These are phyloP conservation scores for Cucurbitaria berberidis DNA, from an alignment of 2,329 filamentous ascomycete species.

Conservation along the genomic window DNA sequence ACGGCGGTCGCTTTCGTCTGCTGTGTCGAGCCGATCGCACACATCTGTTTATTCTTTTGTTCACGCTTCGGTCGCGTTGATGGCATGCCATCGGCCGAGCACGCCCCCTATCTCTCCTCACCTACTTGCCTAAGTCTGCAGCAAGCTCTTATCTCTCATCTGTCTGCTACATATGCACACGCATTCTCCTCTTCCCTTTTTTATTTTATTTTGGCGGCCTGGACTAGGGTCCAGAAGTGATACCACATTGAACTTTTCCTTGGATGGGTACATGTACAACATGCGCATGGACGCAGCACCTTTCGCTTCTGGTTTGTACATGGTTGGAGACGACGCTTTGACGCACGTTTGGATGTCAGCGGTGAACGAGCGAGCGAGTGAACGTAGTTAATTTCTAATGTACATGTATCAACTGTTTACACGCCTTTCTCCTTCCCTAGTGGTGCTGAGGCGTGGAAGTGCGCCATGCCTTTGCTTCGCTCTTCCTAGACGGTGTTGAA, in stretches of 20 bases:
- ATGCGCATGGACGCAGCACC: neutral
- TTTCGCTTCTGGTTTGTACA: neutral
- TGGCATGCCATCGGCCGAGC: neutral
- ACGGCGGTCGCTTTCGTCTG: neutral
- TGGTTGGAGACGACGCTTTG: neutral
- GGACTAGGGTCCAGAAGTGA: neutral
- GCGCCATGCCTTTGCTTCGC: too few relatives aligned
- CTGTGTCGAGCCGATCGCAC: neutral
- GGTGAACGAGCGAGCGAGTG: neutral
- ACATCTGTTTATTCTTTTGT: neutral
- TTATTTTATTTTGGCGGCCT: neutral
- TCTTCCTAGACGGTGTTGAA: too few relatives aligned
- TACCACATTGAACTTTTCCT: neutral
- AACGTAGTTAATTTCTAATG: neutral
- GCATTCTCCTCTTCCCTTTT: neutral
- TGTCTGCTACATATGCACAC: neutral
- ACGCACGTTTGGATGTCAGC: neutral
- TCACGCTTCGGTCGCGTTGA: neutral
- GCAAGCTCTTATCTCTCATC: neutral
- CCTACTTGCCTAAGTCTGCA: neutral
- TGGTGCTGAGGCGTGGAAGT: too few relatives aligned
- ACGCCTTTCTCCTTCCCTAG: too few relatives aligned
- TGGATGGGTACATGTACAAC: neutral
- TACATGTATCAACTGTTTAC: neutral
- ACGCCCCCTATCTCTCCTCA: neutral